Evolutionary conservation across 2,329 filamentous ascomycete species (phyloP).

Genomic region (Ophiocordyceps robertsii): DNA sequence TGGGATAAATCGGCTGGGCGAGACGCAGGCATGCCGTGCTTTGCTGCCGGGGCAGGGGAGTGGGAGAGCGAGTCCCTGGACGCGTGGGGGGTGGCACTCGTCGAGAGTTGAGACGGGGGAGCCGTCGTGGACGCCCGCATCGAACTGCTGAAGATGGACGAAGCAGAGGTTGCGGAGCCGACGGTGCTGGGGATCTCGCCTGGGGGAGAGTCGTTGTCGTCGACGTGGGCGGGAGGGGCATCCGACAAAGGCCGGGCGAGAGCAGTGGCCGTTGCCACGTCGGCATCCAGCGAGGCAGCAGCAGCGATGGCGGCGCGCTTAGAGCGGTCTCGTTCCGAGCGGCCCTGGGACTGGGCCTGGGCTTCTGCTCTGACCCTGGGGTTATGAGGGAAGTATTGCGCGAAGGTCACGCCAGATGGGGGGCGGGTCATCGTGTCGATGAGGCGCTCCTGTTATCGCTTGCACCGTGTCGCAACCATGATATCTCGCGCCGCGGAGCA

Average conservation of each 20-base stretch:
- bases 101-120: slow-evolving; percentile 26
- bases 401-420: slow-evolving; percentile 61
- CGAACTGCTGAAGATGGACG: slow-evolving; percentile 53
- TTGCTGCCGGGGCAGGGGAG: slow-evolving; percentile 33
- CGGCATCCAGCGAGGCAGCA: slow-evolving; percentile 10
- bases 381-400: slow-evolving; percentile 74
- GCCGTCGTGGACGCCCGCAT: slow-evolving; percentile 27
- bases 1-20: slow-evolving; percentile 27
- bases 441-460: slow-evolving; percentile 33
- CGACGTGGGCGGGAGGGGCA: slow-evolving; percentile 29
- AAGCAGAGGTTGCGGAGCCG: slow-evolving; percentile 57
- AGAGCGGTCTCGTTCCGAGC: slow-evolving; percentile 18
- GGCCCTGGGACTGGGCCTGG: slow-evolving; percentile 15
- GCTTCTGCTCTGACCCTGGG: slow-evolving; percentile 45
- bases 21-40: slow-evolving; percentile 40
- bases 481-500: slow-evolving; percentile 27
- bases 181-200: slow-evolving; percentile 58
- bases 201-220: slow-evolving; percentile 44
- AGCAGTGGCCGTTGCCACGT: slow-evolving; percentile 13
- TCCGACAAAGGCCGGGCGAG: slow-evolving; percentile 11
- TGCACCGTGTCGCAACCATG: slow-evolving; percentile 42
- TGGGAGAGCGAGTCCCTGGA: slow-evolving; percentile 35
- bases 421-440: slow-evolving; percentile 64
- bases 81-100: slow-evolving; percentile 14
- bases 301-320: slow-evolving; percentile 10